phyloP scores from a whole-genome alignment of 805 yeast genomes.

The Clavispora carvajalis region DNA sequence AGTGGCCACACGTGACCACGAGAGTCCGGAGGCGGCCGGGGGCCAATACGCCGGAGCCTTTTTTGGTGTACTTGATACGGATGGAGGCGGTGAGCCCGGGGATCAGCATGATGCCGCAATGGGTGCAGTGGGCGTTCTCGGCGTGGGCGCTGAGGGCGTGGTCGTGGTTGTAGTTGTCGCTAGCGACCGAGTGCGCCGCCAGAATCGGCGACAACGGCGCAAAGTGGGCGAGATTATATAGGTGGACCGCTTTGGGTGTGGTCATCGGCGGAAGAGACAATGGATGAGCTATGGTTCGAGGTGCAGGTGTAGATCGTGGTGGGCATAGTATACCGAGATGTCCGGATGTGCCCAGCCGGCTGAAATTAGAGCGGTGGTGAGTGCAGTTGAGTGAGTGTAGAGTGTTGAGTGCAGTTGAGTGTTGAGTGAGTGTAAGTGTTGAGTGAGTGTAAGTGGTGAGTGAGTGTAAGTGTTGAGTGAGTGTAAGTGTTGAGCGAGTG shows the following conservation, averaged over 20 bases:
- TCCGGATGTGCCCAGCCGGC: too few species aligned
- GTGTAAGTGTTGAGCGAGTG: too few species aligned
- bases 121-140: constrained; percentile 21
- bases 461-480: too few species aligned
- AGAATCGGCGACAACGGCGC: constrained; percentile 22
- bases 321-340: too few species aligned
- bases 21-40: neutral
- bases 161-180: constrained; percentile 17
- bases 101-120: constrained; percentile 27
- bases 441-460: too few species aligned
- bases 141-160: constrained; percentile 27
- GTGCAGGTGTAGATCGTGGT: too few species aligned
- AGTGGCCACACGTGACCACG: neutral
- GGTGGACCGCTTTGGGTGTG: constrained; percentile 15
- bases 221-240: constrained; percentile 27
- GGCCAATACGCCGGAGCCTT: neutral
- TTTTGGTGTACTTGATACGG: constrained; percentile 17
- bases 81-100: constrained; percentile 30
- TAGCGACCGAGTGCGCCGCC: constrained; percentile 19
- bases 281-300: neutral
- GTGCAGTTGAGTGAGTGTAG: too few species aligned
- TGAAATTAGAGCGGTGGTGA: too few species aligned
- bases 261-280: constrained; percentile 3
- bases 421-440: too few species aligned
- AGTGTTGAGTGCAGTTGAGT: too few species aligned